Evolutionary conservation across 2,329 filamentous ascomycete genomes (phyloP).

Genomic region (Aspergillus novofumigatus): DNA sequence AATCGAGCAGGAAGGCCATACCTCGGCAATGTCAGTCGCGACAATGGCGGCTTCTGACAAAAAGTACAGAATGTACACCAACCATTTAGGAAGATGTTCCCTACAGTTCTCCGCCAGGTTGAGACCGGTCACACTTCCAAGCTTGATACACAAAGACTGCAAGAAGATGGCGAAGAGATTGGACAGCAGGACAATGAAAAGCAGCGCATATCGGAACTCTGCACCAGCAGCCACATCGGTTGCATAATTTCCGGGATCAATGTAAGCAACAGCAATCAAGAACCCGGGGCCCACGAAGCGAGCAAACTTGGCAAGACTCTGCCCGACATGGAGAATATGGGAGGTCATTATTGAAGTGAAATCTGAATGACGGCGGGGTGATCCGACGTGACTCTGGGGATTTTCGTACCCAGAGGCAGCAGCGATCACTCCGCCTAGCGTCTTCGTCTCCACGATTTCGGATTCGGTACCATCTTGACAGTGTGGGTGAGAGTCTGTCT

Average conservation of each 20-base stretch:
- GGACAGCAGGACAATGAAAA: conserved; percentile 47
- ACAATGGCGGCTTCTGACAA: conserved; percentile 66
- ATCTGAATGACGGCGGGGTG: conserved; percentile 28
- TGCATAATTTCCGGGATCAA: conserved; percentile 49
- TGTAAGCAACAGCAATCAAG: conserved; percentile 47
- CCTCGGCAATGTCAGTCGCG: conserved; percentile 67
- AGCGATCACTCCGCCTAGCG: conserved; percentile 26
- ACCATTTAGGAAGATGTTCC: conserved; percentile 61
- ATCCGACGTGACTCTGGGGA: conserved; percentile 27
- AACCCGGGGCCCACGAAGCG: conserved; percentile 47
- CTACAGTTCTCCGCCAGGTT: conserved; percentile 65
- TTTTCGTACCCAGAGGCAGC: conserved; percentile 24
- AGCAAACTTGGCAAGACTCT: conserved; percentile 36
- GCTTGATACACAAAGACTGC: conserved; percentile 52
- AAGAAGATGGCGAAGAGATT: conserved; percentile 48
- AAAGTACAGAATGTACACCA: conserved; percentile 59
- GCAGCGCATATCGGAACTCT: conserved; percentile 39
- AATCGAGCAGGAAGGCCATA: conserved; percentile 23
- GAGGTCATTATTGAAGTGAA: conserved; percentile 9
- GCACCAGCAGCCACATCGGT: conserved; percentile 48
- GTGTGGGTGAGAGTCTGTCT: conserved; percentile 18
- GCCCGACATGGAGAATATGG: conserved; percentile 18
- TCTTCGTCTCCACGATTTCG: conserved; percentile 17
- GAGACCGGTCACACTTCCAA: conserved; percentile 65
- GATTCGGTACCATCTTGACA: conserved; percentile 20